Percentiles rank a stretch among this genome's conserved stretches.
phyloP scores from a whole-genome alignment of 768 basidiomycete species.

The Myochromella boudieri region DNA sequence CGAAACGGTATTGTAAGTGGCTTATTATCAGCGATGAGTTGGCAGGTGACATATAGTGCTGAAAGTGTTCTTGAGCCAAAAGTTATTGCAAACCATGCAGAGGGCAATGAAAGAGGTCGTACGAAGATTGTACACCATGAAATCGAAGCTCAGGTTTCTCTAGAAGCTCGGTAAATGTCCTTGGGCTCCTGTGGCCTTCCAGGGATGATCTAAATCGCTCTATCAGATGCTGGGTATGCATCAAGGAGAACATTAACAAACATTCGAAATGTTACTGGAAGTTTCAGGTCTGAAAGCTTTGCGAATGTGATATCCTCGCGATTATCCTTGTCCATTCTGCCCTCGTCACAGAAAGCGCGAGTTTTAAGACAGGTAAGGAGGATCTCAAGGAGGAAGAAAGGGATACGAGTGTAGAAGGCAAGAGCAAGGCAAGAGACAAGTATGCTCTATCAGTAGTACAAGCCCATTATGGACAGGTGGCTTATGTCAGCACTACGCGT shows the following conservation, averaged over 20 bases:
- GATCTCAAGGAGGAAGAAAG: background rate
- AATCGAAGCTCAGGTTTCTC: conserved; percentile 82
- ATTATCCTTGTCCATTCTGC: conserved; percentile 52
- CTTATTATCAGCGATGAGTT: conserved; percentile 91
- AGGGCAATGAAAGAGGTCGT: conserved; percentile 26
- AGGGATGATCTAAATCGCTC: conserved; percentile 66
- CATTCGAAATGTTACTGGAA: conserved; percentile 88
- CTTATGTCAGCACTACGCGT: conserved; percentile 20
- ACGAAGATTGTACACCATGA: conserved; percentile 82
- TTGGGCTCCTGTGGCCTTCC: conserved; percentile 75
- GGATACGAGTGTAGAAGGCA: no score
- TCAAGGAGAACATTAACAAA: conserved; percentile 27
- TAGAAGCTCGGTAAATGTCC: conserved; percentile 75
- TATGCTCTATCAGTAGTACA: no score
- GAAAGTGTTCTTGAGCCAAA: conserved; percentile 66
- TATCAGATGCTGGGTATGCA: background rate
- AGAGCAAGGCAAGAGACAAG: no score
- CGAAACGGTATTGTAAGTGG: conserved; percentile 89
- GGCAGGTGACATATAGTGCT: conserved; percentile 92
- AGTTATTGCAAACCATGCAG: conserved; percentile 26
- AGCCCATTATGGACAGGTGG: background rate
- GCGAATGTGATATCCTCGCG: conserved; percentile 93
- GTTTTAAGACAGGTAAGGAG: background rate
- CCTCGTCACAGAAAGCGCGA: background rate
- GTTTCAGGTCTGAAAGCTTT: conserved; percentile 83